phyloP scores from a whole-genome alignment of 177 flowering plant genomes.

The Vitis hybrid region DNA sequence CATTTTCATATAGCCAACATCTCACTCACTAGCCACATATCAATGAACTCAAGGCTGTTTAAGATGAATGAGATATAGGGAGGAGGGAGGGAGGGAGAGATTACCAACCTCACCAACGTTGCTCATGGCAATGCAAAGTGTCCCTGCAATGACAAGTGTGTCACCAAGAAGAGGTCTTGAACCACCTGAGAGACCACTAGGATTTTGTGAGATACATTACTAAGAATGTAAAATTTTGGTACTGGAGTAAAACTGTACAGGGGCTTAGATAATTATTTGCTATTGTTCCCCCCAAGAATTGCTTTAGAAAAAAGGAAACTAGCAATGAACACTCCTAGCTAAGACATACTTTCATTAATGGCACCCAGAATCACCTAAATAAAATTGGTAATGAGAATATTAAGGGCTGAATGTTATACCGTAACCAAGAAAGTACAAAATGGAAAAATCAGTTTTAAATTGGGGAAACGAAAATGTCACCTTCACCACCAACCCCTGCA shows the following conservation, averaged over 20 bases:
- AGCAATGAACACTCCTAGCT: no score
- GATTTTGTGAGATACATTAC: no score
- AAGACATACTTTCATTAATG: no score
- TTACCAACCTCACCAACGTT: conserved; percentile 74
- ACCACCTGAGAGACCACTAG: conserved; percentile 47
- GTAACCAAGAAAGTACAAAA: neutral
- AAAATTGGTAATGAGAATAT: neutral
- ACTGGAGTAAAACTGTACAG: no score
- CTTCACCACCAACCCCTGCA: conserved; percentile 62
- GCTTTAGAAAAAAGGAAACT: no score
- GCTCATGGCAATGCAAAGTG: conserved; percentile 63
- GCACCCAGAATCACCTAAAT: no score
- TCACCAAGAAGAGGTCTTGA: conserved; percentile 74
- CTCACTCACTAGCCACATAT: no score
- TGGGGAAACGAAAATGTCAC: conserved; percentile 24
- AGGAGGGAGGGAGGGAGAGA: neutral
- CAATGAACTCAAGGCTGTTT: neutral
- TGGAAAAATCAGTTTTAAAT: neutral
- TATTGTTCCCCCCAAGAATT: no score
- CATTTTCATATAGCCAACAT: no score
- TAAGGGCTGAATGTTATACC: neutral
- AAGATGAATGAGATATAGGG: neutral
- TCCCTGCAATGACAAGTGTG: conserved; percentile 62
- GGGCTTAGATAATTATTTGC: no score
- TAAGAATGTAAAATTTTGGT: no score